phyloP scores from a whole-genome alignment of 441 rosid species.

The Mallotus japonicus region DNA sequence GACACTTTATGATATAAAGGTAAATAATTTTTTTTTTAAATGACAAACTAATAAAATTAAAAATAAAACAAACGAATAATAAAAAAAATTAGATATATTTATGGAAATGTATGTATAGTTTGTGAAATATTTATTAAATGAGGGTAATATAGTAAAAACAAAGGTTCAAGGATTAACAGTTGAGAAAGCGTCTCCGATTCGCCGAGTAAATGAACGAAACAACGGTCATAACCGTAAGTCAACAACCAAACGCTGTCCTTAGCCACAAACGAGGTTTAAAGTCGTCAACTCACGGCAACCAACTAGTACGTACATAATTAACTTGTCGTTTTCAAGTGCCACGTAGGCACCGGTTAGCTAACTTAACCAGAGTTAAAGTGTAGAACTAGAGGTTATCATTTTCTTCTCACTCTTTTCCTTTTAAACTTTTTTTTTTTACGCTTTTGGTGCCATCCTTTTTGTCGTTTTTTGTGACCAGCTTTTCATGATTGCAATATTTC shows the following conservation, averaged over 20 bases:
- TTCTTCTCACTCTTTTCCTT: neutral
- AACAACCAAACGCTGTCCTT: neutral
- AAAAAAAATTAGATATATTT: too few relatives aligned
- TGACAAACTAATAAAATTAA: too few relatives aligned
- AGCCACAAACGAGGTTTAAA: neutral
- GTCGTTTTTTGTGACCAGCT: conserved; percentile 27
- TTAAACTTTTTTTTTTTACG: too few relatives aligned
- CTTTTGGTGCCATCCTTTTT: neutral
- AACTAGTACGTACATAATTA: neutral
- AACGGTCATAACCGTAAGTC: conserved; percentile 1
- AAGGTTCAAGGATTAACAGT: neutral
- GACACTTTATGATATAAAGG: too few relatives aligned
- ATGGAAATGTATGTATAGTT: too few relatives aligned
- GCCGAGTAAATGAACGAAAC: neutral
- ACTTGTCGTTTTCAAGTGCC: conserved; percentile 12
- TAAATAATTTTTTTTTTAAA: too few relatives aligned
- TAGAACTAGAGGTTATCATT: conserved; percentile 30
- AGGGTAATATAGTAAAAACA: neutral
- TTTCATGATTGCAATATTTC: neutral
- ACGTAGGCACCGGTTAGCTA: conserved; percentile 13
- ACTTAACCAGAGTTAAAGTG: conserved; percentile 27
- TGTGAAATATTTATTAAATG: neutral
- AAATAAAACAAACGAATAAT: too few relatives aligned
- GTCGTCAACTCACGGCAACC: conserved; percentile 12
- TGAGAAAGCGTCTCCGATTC: neutral